These are phyloP conservation scores for Akanthomyces uredinophilus DNA, from an alignment of 2,329 filamentous ascomycete species.

Conservation along the genomic window DNA sequence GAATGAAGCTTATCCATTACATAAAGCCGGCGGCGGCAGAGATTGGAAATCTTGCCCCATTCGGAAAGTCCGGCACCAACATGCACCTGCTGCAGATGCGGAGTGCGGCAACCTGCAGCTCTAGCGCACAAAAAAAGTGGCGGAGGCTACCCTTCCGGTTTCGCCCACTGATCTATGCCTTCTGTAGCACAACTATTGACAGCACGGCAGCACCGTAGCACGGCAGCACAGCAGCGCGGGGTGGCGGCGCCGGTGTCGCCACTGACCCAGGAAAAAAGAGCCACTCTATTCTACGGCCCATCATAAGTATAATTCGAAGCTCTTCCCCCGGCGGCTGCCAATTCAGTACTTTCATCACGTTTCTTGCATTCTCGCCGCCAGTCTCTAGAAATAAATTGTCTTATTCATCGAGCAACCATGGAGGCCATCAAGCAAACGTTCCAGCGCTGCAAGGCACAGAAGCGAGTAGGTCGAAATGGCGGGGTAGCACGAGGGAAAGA, in stretches of 20 bases:
- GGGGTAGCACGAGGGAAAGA: not conserved
- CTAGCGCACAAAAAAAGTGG: slow-evolving; percentile 1
- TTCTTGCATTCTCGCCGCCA: not conserved
- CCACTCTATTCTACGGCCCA: not conserved
- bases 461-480: slow-evolving; percentile 41
- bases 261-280: not conserved
- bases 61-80: slow-evolving; percentile 11
- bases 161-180: not conserved
- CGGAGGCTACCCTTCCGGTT: slow-evolving; percentile 15
- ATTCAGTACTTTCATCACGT: not conserved
- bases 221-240: not conserved
- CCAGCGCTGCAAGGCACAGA: slow-evolving; percentile 53
- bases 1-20: not conserved
- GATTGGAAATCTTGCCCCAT: slow-evolving; percentile 1
- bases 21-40: not conserved
- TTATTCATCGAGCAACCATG: slow-evolving; percentile 35
- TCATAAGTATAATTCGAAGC: not conserved
- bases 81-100: slow-evolving; percentile 2
- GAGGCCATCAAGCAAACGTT: slow-evolving; percentile 56
- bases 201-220: not conserved
- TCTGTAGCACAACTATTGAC: not conserved
- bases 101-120: slow-evolving; percentile 12
- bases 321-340: not conserved
- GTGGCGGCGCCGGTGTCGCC: slow-evolving; percentile 8
- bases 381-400: not conserved